phyloP scores from a whole-genome alignment of 805 yeast genomes.

The Spathaspora girioi region DNA sequence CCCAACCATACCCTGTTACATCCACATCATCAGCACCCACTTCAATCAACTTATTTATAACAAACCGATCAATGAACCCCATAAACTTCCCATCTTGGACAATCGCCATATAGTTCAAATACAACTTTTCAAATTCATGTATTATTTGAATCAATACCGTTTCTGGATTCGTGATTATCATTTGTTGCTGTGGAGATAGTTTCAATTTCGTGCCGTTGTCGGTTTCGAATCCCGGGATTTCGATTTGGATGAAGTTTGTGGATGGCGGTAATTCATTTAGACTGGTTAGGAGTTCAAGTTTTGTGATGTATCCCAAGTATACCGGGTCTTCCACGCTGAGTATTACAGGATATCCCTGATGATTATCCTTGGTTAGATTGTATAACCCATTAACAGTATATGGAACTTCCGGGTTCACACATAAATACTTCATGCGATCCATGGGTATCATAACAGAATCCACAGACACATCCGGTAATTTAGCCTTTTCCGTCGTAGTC shows the following conservation, averaged over 20 bases:
- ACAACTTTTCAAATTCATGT: conserved; percentile 36
- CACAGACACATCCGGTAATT: conserved; percentile 30
- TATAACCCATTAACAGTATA: conserved; percentile 15
- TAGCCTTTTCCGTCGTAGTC: conserved; percentile 22
- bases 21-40: conserved; percentile 12
- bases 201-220: conserved; percentile 5
- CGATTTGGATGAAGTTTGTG: conserved; percentile 17
- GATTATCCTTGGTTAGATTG: conserved; percentile 27
- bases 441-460: conserved; percentile 29
- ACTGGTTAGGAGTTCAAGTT: conserved; percentile 18
- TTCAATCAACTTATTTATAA: conserved; percentile 28
- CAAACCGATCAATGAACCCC: conserved; percentile 39
- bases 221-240: conserved; percentile 1
- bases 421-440: conserved; percentile 22
- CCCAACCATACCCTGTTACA: too few species aligned
- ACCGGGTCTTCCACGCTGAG: conserved; percentile 21
- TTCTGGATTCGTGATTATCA: conserved; percentile 23
- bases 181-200: conserved; percentile 18
- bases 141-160: conserved; percentile 30
- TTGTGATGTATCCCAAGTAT: conserved; percentile 33
- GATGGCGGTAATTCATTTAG: conserved; percentile 4
- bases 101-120: conserved; percentile 32
- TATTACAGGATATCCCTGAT: conserved; percentile 41
- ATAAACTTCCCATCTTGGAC: conserved; percentile 16
- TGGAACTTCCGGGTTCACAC: conserved; percentile 17